phyloP scores from a whole-genome alignment of 352 stramenopile genomes.

The Phytophthora pini region DNA sequence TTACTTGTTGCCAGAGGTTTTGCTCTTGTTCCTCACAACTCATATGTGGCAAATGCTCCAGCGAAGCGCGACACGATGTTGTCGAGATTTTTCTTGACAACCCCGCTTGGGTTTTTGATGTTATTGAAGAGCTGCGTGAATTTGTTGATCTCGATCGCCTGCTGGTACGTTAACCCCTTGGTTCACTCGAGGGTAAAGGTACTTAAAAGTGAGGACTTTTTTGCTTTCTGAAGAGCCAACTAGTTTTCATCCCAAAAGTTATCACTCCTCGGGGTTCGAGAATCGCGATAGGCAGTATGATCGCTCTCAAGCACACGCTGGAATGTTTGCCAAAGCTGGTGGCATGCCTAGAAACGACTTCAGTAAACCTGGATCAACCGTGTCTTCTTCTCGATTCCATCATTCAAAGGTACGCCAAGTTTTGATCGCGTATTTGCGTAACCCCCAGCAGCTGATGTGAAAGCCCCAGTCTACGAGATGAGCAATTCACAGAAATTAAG shows the following conservation, averaged over 20 bases:
- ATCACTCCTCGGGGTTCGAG: slow-evolving; percentile 74
- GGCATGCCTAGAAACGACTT: slow-evolving; percentile 51
- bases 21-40: no score
- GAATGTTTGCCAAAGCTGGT: slow-evolving; percentile 66
- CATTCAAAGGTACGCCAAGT: slow-evolving; percentile 50
- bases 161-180: slow-evolving; percentile 44
- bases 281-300: slow-evolving; percentile 79
- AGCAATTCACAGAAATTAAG: slow-evolving; percentile 61
- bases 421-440: background rate
- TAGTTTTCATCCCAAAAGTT: slow-evolving; percentile 81
- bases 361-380: slow-evolving; percentile 37
- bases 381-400: slow-evolving; percentile 71
- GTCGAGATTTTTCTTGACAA: slow-evolving; percentile 81
- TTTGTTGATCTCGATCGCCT: slow-evolving; percentile 81
- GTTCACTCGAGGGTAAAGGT: no score
- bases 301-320: slow-evolving; percentile 86
- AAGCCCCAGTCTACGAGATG: slow-evolving; percentile 50
- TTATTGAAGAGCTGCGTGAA: slow-evolving; percentile 72
- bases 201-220: background rate
- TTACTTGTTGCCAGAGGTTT: background rate
- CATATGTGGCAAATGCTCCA: slow-evolving; percentile 19
- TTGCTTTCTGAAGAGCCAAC: slow-evolving; percentile 51
- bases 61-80: slow-evolving; percentile 73
- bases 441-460: slow-evolving; percentile 7
- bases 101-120: slow-evolving; percentile 83